phyloP scores from a whole-genome alignment of 2,329 filamentous ascomycete genomes.

The Penicillium concentricum region DNA sequence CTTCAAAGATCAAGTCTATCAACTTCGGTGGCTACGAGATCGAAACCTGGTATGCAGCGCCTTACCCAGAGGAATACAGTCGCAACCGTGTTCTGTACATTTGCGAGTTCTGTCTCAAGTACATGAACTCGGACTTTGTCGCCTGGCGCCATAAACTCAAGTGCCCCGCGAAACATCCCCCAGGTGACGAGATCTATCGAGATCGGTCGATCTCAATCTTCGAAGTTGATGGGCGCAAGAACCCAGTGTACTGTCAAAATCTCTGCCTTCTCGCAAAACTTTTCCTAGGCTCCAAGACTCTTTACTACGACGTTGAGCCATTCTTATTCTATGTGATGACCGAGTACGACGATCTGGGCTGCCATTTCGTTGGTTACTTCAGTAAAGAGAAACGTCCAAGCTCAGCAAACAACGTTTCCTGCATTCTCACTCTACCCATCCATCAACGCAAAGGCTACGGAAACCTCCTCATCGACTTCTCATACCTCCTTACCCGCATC shows the following conservation, averaged over 20 bases:
- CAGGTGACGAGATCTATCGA: constrained; percentile 96
- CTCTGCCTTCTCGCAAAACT: constrained; percentile 92
- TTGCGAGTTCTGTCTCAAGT: constrained; percentile 98
- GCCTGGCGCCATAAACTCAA: constrained; percentile 98
- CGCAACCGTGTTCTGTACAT: constrained; percentile 96
- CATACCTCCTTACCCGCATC: constrained; percentile 88
- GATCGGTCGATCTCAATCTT: constrained; percentile 94
- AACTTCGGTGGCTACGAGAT: constrained; percentile 98
- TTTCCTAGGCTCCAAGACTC: constrained; percentile 95
- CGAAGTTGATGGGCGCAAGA: constrained; percentile 91
- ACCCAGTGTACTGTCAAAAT: constrained; percentile 95
- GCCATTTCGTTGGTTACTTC: constrained; percentile 98
- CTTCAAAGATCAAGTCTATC: constrained; percentile 97
- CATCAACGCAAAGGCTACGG: constrained; percentile 97
- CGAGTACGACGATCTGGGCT: constrained; percentile 80
- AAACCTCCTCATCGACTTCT: constrained; percentile 96
- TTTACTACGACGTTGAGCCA: constrained; percentile 99
- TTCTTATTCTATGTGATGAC: constrained; percentile 99
- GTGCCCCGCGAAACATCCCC: constrained; percentile 93
- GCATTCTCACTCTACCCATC: constrained; percentile 92
- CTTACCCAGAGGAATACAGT: constrained; percentile 97
- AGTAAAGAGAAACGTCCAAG: constrained; percentile 96
- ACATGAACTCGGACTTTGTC: constrained; percentile 99
- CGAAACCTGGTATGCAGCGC: constrained; percentile 97
- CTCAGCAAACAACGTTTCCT: constrained; percentile 96